Conservation (phyloP, 2,329 filamentous ascomycete genomes). For the Ambrosiella cleistominuta region DNA sequence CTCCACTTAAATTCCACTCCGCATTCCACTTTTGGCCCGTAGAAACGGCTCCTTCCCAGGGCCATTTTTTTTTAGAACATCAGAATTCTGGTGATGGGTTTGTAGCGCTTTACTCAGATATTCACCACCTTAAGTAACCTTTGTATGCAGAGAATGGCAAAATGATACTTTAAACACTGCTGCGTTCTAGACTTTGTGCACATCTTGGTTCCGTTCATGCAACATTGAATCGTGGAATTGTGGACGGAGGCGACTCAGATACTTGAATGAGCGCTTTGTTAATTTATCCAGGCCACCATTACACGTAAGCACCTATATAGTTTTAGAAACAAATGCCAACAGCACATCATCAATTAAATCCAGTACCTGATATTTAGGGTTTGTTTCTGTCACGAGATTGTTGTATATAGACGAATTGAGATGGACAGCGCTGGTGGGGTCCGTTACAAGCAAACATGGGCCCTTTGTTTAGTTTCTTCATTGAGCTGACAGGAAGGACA, state of each 20-base stretch:
- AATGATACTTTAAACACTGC: background rate
- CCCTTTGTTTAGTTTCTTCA: no score
- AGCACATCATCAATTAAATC: background rate
- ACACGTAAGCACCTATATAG: background rate
- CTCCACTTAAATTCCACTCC: background rate
- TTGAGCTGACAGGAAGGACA: background rate
- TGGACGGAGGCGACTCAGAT: no score
- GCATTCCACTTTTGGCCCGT: constrained; percentile 5
- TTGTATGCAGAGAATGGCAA: background rate
- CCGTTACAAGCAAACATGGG: no score
- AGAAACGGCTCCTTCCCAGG: constrained; percentile 8
- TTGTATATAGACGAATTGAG: background rate
- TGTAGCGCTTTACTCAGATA: background rate
- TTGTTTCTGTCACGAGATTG: background rate
- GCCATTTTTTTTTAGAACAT: background rate
- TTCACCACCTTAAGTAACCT: background rate
- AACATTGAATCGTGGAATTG: background rate
- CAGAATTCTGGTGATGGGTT: background rate
- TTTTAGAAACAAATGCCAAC: background rate
- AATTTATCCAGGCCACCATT: background rate
- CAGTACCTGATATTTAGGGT: background rate
- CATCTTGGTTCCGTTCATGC: background rate
- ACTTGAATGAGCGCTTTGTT: background rate
- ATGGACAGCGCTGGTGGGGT: background rate
- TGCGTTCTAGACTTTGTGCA: background rate